phyloP scores from a whole-genome alignment of 1,139 yeast species.

The Suhomyces atakaporum region DNA sequence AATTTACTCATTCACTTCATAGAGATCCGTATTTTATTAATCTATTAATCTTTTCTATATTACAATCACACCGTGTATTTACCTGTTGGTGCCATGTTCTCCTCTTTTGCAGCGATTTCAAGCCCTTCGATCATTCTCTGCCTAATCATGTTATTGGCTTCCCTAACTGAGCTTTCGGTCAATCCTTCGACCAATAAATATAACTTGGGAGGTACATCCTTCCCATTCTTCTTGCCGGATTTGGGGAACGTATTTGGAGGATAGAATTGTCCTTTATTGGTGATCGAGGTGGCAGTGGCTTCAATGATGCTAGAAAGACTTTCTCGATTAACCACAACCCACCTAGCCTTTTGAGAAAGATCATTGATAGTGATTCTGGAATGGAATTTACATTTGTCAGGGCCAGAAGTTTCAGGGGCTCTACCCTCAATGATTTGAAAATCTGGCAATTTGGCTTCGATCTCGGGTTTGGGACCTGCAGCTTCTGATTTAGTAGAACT shows the following conservation, averaged over 20 bases:
- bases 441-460: slow-evolving; percentile 33
- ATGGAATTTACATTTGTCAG: slow-evolving; percentile 65
- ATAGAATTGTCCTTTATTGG: slow-evolving; percentile 79
- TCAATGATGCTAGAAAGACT: slow-evolving; percentile 68
- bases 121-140: slow-evolving; percentile 63
- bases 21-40: too few species aligned
- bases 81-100: slow-evolving; percentile 38
- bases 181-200: slow-evolving; percentile 80
- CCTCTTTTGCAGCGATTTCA: slow-evolving; percentile 45
- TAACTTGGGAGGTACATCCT: slow-evolving; percentile 64
- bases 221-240: slow-evolving; percentile 28
- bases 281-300: slow-evolving; percentile 73
- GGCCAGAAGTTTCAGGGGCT: slow-evolving; percentile 61
- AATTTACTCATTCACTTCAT: too few species aligned
- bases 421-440: slow-evolving; percentile 55
- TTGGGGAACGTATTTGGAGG: slow-evolving; percentile 55
- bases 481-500: neutral
- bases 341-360: slow-evolving; percentile 79
- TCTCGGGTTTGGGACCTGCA: slow-evolving; percentile 11
- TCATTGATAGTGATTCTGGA: slow-evolving; percentile 81
- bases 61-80: slow-evolving; percentile 45
- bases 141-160: slow-evolving; percentile 67
- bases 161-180: slow-evolving; percentile 60
- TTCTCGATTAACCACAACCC: slow-evolving; percentile 76
- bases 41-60: neutral